These are phyloP conservation scores for Xylaria grammica DNA, from an alignment of 495 filamentous ascomycete genomes.

Conservation along the genomic window DNA sequence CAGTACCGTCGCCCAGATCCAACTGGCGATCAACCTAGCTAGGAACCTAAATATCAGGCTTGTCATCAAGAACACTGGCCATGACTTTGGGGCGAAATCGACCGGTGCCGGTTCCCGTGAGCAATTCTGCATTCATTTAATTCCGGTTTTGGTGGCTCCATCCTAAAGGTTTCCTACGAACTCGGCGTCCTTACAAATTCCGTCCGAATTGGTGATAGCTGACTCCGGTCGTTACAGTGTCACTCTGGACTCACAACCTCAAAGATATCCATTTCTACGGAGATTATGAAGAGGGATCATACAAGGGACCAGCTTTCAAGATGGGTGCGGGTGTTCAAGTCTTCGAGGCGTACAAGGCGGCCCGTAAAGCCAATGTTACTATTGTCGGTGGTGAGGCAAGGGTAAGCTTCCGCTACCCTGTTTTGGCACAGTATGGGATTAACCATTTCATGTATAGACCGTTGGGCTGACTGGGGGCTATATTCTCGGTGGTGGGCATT, in stretches of 20 bases:
- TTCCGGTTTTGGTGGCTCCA: slow-evolving; percentile 48
- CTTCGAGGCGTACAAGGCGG: slow-evolving; percentile 51
- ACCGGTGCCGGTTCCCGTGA: slow-evolving; percentile 46
- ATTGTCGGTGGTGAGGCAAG: slow-evolving; percentile 57
- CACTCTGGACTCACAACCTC: slow-evolving; percentile 68
- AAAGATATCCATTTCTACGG: slow-evolving; percentile 53
- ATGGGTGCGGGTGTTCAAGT: slow-evolving; percentile 55
- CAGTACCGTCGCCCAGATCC: slow-evolving; percentile 59
- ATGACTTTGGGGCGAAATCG: slow-evolving; percentile 63
- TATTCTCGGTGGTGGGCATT: slow-evolving; percentile 60
- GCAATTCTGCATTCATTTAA: not conserved
- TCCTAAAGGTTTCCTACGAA: slow-evolving; percentile 45
- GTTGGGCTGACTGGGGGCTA: slow-evolving; percentile 60
- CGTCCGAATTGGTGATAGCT: too few relatives aligned
- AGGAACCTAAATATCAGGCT: slow-evolving; percentile 62
- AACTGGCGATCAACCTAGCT: slow-evolving; percentile 67
- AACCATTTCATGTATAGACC: slow-evolving; percentile 33
- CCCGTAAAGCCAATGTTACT: slow-evolving; percentile 43
- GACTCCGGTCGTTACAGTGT: slow-evolving; percentile 33
- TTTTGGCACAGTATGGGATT: not conserved
- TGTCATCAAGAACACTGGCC: slow-evolving; percentile 73
- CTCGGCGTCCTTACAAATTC: too few relatives aligned
- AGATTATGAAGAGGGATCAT: slow-evolving; percentile 45
- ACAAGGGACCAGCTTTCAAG: slow-evolving; percentile 54
- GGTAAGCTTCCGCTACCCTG: slow-evolving; percentile 25